These are phyloP conservation scores for Vicia sativa DNA, from an alignment of 306 rosid genomes.

Conservation along the genomic window DNA sequence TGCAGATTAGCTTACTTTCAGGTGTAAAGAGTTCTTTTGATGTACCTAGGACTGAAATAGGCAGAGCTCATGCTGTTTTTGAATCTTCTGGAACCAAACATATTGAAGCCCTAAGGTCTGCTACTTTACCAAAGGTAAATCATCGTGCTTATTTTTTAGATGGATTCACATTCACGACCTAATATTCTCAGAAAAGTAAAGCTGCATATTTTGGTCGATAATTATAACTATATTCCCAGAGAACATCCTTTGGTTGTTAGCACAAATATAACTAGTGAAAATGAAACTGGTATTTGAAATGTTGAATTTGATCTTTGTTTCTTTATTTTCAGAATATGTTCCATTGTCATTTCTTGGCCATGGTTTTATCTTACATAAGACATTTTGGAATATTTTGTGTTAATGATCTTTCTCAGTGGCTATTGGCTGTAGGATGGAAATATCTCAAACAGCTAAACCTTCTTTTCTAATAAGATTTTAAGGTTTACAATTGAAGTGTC, in stretches of 20 bases:
- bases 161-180: slow-evolving; percentile 15
- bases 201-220: slow-evolving; percentile 27
- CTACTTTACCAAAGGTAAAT: slow-evolving; percentile 65
- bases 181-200: slow-evolving; percentile 27
- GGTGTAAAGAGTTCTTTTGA: slow-evolving; percentile 67
- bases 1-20: slow-evolving; percentile 84
- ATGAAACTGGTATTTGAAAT: neutral
- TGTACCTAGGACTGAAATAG: slow-evolving; percentile 56
- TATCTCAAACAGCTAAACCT: slow-evolving; percentile 12
- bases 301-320: slow-evolving; percentile 28
- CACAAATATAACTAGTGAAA: slow-evolving; percentile 11
- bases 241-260: slow-evolving; percentile 24
- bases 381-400: neutral
- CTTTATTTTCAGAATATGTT: neutral
- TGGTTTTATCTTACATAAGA: neutral
- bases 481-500: slow-evolving; percentile 16
- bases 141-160: slow-evolving; percentile 31
- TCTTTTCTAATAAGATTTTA: slow-evolving; percentile 21
- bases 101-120: slow-evolving; percentile 64
- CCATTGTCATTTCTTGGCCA: slow-evolving; percentile 18
- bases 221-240: neutral
- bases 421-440: neutral
- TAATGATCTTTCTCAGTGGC: slow-evolving; percentile 22
- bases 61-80: slow-evolving; percentile 36
- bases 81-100: slow-evolving; percentile 47